These are phyloP conservation scores for Anacardium occidentale DNA, from an alignment of 345 rosid genomes.

Conservation along the genomic window DNA sequence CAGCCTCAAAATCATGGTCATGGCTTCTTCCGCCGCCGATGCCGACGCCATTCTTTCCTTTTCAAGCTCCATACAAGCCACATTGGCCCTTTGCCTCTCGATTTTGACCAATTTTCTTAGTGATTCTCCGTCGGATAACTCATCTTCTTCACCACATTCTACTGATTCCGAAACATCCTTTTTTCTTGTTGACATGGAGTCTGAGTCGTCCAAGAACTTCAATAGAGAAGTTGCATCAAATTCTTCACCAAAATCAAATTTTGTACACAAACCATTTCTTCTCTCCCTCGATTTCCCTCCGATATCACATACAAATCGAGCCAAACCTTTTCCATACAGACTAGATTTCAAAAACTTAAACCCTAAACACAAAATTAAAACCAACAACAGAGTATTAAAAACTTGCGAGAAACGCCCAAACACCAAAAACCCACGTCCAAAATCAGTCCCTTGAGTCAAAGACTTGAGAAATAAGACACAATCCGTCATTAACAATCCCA, in stretches of 20 bases:
- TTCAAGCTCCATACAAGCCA: conserved; percentile 54
- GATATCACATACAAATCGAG: conserved; percentile 25
- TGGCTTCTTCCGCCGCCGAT: conserved; percentile 72
- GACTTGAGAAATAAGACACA: conserved; percentile 38
- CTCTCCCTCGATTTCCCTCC: conserved; percentile 27
- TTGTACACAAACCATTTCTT: conserved; percentile 21
- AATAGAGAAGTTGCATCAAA: conserved; percentile 23
- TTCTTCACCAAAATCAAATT: conserved; percentile 11
- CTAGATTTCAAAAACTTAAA: conserved; percentile 35
- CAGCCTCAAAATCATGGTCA: conserved; percentile 80
- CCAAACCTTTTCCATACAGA: conserved; percentile 21
- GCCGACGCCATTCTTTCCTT: conserved; percentile 75
- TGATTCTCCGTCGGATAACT: conserved; percentile 44
- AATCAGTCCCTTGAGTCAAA: conserved; percentile 28
- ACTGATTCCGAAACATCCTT: conserved; percentile 14
- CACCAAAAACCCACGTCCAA: conserved; percentile 42
- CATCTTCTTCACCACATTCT: conserved; percentile 47
- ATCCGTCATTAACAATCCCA: conserved; percentile 35
- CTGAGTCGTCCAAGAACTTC: conserved; percentile 23
- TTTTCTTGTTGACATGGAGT: conserved; percentile 11
- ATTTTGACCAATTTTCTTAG: conserved; percentile 59
- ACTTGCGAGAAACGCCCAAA: conserved; percentile 41
- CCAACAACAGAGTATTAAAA: conserved; percentile 32
- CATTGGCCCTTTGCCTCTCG: conserved; percentile 49
- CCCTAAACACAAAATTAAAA: conserved; percentile 40